phyloP scores from a whole-genome alignment of 371 early-diverging fungal genomes.

The Cokeromyces recurvatus region DNA sequence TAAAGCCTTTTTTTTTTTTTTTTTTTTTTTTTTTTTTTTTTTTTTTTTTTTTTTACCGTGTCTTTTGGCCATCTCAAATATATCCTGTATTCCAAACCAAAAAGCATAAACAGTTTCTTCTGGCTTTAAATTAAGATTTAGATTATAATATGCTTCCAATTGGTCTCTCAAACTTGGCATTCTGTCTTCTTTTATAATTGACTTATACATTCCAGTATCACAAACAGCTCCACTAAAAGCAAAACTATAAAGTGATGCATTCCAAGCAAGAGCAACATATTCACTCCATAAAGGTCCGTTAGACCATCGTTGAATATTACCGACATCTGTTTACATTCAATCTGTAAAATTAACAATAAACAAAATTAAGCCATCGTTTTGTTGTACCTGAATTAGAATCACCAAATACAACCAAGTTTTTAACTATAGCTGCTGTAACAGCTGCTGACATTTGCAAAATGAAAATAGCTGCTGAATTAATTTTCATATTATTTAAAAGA shows the following conservation, averaged over 20 bases:
- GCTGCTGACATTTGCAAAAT: neutral
- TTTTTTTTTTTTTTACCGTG: no score
- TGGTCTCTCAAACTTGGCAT: conserved; percentile 42
- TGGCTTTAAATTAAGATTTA: conserved; percentile 23
- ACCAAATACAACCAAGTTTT: conserved; percentile 42
- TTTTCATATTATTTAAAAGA: no score
- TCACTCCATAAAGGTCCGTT: conserved; percentile 47
- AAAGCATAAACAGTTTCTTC: conserved; percentile 45
- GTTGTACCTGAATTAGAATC: conserved; percentile 45
- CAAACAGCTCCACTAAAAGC: conserved; percentile 44
- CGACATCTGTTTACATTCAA: conserved; percentile 19
- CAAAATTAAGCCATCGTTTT: neutral
- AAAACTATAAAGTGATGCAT: conserved; percentile 34
- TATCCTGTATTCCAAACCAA: conserved; percentile 43
- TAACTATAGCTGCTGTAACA: conserved; percentile 10
- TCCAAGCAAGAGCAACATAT: conserved; percentile 39
- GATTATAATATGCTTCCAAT: conserved; percentile 34
- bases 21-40: no score
- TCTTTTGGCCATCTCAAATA: conserved; percentile 9
- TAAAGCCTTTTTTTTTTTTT: neutral
- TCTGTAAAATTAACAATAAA: no score
- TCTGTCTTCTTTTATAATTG: conserved; percentile 11
- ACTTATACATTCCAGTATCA: conserved; percentile 26
- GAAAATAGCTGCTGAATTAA: neutral
- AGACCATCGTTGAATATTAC: conserved; percentile 33